Base-by-base conservation (phyloP, 257 asterid genomes). In the Nyctanthes arbortristis region DNA sequence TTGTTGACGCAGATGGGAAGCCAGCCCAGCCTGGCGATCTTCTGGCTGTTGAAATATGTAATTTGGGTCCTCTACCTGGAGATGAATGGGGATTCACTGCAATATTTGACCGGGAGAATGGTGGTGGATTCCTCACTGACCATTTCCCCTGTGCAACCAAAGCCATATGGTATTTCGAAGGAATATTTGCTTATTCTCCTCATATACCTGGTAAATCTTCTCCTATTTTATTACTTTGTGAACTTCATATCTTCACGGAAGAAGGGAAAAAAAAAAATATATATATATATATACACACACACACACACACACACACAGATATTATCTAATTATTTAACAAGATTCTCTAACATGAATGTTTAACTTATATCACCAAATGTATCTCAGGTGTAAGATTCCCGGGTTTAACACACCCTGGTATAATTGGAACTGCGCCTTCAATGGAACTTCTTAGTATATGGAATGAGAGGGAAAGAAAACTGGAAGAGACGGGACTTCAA, bases 71-170 rank as follows among this genome's bases (percentile, higher is more conserved):
- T 45, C 83, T 91, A 0, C 96, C 97, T 0, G 97, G 99, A 34
- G 96, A 94, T 20, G 97, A 91, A 76, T 91, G 99, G 99, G 99
- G 99, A 4, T 94, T 70, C 52, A 91, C 99, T 30, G 97, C 97
- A 61, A 91, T 91, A 32, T 89, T 89, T 18, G 97, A 94, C 74
- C 75, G 99, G 82, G 97, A 94, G 56, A 91, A 91, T 60, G 97
- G 97, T 24, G 97, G 97, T 7, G 99, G 99, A 49, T 94, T 94
- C 71, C 86, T 94, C 4, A 91, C 99, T 0, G 97, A 94, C 59
- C 97, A 91, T 60, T 94, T 89, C 68, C 99, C 99, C 18, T 11
- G 73, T 65, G 99, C 99, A 56, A 78, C 95, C 59, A 91, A 93
- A 76, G 96, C 93, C 47, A 94, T 94, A 55, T 94, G 99, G 95